Percentiles rank a stretch among this genome's conserved stretches.
These are phyloP conservation scores for Luffa acutangula DNA, from an alignment of 306 rosid genomes.

Conservation along the genomic window DNA sequence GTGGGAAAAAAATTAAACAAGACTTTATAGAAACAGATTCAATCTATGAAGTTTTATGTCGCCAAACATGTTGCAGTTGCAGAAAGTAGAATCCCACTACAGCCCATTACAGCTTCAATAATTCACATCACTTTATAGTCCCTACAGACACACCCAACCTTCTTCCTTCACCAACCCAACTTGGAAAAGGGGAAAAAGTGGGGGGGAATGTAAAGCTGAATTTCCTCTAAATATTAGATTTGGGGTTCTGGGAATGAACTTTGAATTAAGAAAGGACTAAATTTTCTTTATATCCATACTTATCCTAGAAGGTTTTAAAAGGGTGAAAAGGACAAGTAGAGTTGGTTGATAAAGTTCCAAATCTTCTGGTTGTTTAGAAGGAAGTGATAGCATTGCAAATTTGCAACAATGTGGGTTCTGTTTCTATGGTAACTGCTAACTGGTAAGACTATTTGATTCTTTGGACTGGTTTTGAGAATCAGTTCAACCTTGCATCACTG, in stretches of 20 bases:
- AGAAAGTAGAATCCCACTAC: conserved; percentile 2
- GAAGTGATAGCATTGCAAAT: neutral
- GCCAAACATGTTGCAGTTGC: neutral
- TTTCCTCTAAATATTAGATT: neutral
- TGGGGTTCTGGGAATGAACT: neutral
- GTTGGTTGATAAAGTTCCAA: neutral
- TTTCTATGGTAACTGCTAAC: neutral
- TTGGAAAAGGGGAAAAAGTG: neutral
- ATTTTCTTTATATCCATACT: neutral
- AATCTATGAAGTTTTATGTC: neutral
- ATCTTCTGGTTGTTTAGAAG: neutral
- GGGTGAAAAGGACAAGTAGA: neutral
- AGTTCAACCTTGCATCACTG: neutral
- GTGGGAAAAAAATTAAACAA: neutral
- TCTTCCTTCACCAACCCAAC: conserved; percentile 8
- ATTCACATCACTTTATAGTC: conserved; percentile 6
- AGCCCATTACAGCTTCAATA: conserved; percentile 8
- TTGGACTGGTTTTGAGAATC: neutral
- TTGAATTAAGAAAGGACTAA: neutral
- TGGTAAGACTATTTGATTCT: neutral
- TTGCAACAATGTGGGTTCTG: neutral
- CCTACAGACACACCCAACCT: neutral
- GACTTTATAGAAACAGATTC: neutral
- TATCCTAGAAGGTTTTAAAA: neutral
- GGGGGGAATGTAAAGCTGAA: neutral